phyloP scores from a whole-genome alignment of 805 yeast genomes.

The Jamesozyma jinghongensis region DNA sequence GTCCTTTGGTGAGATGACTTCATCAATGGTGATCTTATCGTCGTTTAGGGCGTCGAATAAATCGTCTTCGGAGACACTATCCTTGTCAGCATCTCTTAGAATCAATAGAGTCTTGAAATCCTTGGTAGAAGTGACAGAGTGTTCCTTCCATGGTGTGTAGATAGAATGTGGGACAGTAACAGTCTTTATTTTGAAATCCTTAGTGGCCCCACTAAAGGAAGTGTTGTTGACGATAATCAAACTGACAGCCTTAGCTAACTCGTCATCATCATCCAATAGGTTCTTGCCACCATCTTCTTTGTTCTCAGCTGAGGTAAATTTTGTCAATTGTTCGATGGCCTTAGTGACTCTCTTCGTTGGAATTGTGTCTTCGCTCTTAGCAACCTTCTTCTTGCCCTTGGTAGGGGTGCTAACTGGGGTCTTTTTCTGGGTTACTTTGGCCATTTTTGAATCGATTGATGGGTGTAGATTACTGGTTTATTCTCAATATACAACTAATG shows the following conservation, averaged over 20 bases:
- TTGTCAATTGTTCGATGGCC: conserved; percentile 58
- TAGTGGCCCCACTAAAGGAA: conserved; percentile 43
- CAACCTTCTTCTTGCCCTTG: conserved; percentile 10
- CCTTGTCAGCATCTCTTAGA: conserved; percentile 34
- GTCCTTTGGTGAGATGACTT: conserved; percentile 62
- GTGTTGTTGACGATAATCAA: conserved; percentile 59
- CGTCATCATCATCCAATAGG: conserved; percentile 51
- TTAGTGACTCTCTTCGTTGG: conserved; percentile 32
- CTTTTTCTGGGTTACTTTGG: conserved; percentile 2
- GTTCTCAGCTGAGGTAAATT: conserved; percentile 33
- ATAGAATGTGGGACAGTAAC: conserved; percentile 34
- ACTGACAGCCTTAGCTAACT: conserved; percentile 38
- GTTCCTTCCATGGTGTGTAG: conserved; percentile 24
- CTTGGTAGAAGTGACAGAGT: conserved; percentile 24
- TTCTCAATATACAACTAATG: no score
- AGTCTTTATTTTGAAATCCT: conserved; percentile 49
- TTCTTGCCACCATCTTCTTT: conserved; percentile 27
- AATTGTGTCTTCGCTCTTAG: conserved; percentile 13
- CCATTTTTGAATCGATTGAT: no score
- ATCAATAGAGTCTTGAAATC: conserved; percentile 33
- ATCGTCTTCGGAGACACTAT: conserved; percentile 34
- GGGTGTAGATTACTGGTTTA: neutral
- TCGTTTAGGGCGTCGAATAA: conserved; percentile 60
- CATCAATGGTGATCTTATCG: conserved; percentile 26
- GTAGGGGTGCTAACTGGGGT: conserved; percentile 15